Evolutionary conservation across 2,329 filamentous ascomycete genomes (phyloP), one percentile per base, ranked within the genome.

Genomic region (Alternaria novae-zelandiae): DNA sequence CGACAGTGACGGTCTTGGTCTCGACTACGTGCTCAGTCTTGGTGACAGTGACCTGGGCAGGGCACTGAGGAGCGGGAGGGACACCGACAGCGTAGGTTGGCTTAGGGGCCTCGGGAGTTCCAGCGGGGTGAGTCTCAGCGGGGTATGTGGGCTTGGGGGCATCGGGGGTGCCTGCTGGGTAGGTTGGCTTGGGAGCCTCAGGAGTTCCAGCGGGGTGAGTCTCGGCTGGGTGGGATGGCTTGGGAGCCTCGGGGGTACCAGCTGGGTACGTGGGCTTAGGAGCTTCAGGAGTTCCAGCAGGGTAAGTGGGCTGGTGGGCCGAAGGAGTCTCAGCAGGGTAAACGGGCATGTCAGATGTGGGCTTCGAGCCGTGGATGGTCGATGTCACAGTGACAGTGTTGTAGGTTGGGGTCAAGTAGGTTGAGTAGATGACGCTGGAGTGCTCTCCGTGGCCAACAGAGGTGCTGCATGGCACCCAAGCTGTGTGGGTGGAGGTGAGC

Each of bases 351-450:
- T 32, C 60, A 30, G 32, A 15, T 15, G 65, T 71, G 53, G 67
- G 61, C 63, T 63, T 61, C 12, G 70, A 67, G 44, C 66, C 66
- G 50, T 71, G 66, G 46, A 76, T 77, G 28, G 71, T 71, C 44
- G 75, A 76, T 21, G 72, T 72, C 53, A 75, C 70, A 43, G 67
- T 74, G 2, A 74, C 73, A 1, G 77, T 71, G 59, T 70, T 71
- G 69, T 73, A 77, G n/a, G 71, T 71, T 6, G 75, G 58, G 6
- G 78, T 80, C n/a, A 82, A 67, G 71, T 78, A 82, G 57, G 80
- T 81, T 4, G 75, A 78, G 74, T 80, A 81, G 25, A 63, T 41
- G n/a, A 70, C 72, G 36, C 70, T 74, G 6, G 71, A 17, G 57
- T 59, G 47, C 71, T 76, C 59, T 66, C 70, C 57, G n/a, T 74